Percentiles rank a stretch among this genome's conserved stretches.
Evolutionary conservation across 2,329 filamentous ascomycete genomes (phyloP).

Genomic region (Fusarium odoratissimum): DNA sequence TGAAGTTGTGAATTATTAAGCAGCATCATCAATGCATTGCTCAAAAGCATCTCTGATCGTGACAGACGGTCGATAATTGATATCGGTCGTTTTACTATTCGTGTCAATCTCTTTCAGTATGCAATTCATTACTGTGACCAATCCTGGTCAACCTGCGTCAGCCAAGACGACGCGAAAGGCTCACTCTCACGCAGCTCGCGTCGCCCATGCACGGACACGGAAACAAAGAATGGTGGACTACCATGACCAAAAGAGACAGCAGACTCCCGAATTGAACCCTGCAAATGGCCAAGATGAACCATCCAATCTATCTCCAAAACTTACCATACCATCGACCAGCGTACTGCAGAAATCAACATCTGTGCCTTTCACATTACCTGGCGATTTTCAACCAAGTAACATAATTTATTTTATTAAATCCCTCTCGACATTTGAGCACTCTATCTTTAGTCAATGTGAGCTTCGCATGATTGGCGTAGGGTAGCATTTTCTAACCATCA

Average conservation of each 20-base stretch:
- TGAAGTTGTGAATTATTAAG: background rate
- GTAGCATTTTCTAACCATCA: rapidly evolving
- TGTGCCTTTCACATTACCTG: background rate
- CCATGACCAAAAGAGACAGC: background rate
- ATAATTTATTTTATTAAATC: background rate
- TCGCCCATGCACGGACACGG: background rate
- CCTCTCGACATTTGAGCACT: background rate
- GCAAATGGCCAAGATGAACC: too few relatives aligned
- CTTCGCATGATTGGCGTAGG: background rate
- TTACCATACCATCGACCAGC: rapidly evolving
- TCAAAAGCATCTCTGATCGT: background rate
- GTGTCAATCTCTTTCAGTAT: background rate
- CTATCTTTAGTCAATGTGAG: slow-evolving; percentile 13
- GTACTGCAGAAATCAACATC: rapidly evolving
- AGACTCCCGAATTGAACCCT: background rate
- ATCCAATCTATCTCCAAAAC: rapidly evolving
- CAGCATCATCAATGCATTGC: too few relatives aligned
- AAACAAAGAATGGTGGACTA: background rate
- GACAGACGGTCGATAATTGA: background rate
- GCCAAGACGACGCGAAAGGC: background rate
- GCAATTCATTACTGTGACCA: background rate
- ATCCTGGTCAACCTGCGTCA: background rate
- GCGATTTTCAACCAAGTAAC: background rate
- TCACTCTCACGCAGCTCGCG: slow-evolving; percentile 16
- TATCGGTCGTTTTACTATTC: background rate